Base-by-base conservation (phyloP, 805 yeast species). In the Candida yuanshanica region DNA sequence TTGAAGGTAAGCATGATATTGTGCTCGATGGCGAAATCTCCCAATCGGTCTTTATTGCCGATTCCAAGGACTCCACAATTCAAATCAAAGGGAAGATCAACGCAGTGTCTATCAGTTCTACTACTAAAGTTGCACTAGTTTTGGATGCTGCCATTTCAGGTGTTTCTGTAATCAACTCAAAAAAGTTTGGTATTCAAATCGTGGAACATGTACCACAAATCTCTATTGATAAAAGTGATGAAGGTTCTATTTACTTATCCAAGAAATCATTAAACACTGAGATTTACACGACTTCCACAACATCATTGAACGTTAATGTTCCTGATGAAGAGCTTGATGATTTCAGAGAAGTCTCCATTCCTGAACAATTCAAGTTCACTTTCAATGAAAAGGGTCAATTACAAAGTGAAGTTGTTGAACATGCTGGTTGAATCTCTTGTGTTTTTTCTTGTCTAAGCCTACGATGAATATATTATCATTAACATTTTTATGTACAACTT, bases 61-160 rank as follows among this genome's bases (percentile, higher is more conserved):
- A 83, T 55, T 86, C 96, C 67, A 59, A 59, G 33, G 81, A 81
- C 44, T 70, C 77, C 35, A 81, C 95, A 11, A 65, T 93, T 45
- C 93, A 86, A 60, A 70, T 93, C 56, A 81, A 79, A 61, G 99
- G 98, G 44, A 93, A 93, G 61, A 90, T 87, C 38, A 90, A 88
- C 55, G 93, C 96, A 1, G 76, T 93, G 41, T 77, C 96, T 2
- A 56, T 93, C 47, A 81, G 83, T 47, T 82, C 82, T 43, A 79
- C 95, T 53, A 68, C 67, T 24, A 79, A 79, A 46, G 74, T 81
- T 25, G 96, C 89, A 9, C 68, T 93, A 22, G 83, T 93, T 24
- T 73, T 89, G 27, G 98, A 93, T 46, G 75, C 84, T 22, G 77
- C 88, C 54, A 85, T 93, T 37, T 80, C 96, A 6, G 93, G 96